Evolutionary conservation across 345 rosid species (phyloP).

Genomic region (Populus tremula): DNA sequence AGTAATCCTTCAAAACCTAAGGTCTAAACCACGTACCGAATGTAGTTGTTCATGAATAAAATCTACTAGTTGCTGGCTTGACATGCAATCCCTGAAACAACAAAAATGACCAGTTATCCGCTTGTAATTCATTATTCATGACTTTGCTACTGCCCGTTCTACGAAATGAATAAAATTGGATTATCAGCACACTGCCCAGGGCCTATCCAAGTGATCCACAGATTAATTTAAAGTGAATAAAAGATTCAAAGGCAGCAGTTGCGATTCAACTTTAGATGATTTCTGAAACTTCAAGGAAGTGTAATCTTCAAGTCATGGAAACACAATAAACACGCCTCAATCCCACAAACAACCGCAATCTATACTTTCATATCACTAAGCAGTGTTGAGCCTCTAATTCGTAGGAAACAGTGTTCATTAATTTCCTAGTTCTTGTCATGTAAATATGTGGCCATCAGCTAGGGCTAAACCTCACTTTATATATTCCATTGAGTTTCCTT

Average conservation of each 20-base stretch:
- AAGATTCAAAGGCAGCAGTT: background rate
- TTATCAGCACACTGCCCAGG: background rate
- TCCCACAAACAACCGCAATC: background rate
- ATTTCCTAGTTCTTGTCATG: background rate
- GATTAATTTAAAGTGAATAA: background rate
- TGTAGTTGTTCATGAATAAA: conserved; percentile 73
- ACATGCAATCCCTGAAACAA: conserved; percentile 89
- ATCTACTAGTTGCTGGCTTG: conserved; percentile 95
- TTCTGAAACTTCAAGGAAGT: conserved; percentile 1
- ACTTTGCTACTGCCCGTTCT: background rate
- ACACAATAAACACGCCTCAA: background rate
- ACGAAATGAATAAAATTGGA: background rate
- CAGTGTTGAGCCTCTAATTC: background rate
- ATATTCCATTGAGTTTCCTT: background rate
- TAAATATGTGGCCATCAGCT: background rate
- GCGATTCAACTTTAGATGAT: background rate
- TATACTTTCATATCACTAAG: background rate
- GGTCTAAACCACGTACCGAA: conserved; percentile 37
- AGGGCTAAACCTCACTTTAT: background rate
- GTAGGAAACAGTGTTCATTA: background rate
- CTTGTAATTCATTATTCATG: background rate
- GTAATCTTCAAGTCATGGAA: background rate
- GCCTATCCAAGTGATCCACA: background rate
- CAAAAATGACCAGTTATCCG: background rate
- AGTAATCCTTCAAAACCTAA: background rate